Base-by-base conservation (phyloP, 345 rosid genomes). In the Eucalyptus erythrocorys region DNA sequence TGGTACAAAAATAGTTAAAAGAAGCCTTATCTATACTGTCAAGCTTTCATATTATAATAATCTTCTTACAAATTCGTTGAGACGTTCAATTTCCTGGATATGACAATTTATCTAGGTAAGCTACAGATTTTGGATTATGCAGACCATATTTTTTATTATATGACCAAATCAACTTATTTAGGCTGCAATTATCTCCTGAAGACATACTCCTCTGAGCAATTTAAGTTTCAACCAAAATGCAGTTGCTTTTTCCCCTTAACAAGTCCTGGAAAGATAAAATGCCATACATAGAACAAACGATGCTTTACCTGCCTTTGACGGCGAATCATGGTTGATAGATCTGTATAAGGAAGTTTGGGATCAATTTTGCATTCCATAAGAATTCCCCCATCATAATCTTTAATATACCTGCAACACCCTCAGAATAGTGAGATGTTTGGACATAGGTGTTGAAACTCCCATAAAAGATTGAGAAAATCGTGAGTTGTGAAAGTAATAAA, bases 361-460 rank as follows among this genome's bases (percentile, higher is more conserved):
- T 96, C 96, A 86, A 98, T 97, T 94, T 95, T 97, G 93, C 99
- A 98, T 91, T 98, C 99, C 99, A 98, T 98, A 50, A 98, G 97
- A 91, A 98, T 96, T 87, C 99, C 99, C 81, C 99, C 99, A 92
- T 97, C 99, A 95, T 97, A 98, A 89, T 98, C 99, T 94, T 97
- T 98, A 88, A 98, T 97, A 88, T 94, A 97, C 91, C 99, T 97
- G 90, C 71, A 87, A 76, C 47, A 22, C 30, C 84, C 42, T 43
- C 30, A 76, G 47, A 76, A 40, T 51, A 51, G 57, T 51, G 57
- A 51, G 57, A 51, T 51, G 10, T 76, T 37, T 76, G 82, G 47
- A 76, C 82, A 43, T 10, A 76, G 47, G 47, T 76, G 42, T 43
- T 76, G 84, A 40, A 22, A 76, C 47, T 76, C 47, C 84, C 47